Conservation (phyloP, 495 filamentous ascomycete genomes). For the Eremomyces bilateralis region DNA sequence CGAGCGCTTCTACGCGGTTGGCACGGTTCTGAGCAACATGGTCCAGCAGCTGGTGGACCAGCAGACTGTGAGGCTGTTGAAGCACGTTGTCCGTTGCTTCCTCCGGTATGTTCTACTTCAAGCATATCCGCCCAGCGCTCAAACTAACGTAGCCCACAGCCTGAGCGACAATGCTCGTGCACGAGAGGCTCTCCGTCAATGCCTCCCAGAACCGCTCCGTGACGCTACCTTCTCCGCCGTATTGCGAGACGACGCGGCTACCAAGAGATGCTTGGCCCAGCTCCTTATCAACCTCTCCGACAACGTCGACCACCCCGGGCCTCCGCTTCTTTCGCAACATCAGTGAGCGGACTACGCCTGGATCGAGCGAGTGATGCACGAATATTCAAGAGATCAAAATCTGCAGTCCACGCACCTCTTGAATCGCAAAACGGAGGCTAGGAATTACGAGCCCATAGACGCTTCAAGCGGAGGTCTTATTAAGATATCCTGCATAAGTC, state of each 20-base stretch:
- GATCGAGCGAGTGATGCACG: no score
- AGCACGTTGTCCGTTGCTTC: constrained; percentile 97
- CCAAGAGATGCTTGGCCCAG: constrained; percentile 92
- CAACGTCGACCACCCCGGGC: no score
- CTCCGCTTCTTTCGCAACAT: no score
- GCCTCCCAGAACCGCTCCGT: constrained; percentile 85
- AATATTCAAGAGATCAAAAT: no score
- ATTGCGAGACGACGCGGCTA: constrained; percentile 89
- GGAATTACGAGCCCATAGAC: no score
- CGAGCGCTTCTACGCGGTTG: constrained; percentile 97
- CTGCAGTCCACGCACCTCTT: no score
- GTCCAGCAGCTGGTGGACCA: constrained; percentile 92
- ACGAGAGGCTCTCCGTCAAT: constrained; percentile 86
- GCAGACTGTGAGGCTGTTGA: constrained; percentile 84
- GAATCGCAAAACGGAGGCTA: no score
- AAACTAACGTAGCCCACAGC: constrained; percentile 27
- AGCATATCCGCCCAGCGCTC: no score
- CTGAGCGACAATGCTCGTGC: constrained; percentile 92
- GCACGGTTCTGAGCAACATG: constrained; percentile 97
- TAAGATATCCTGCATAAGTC: no score
- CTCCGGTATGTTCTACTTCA: constrained; percentile 42
- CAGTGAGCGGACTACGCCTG: no score
- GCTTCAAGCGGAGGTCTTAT: no score
- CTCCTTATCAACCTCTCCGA: constrained; percentile 93
- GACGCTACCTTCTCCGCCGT: constrained; percentile 95